Base-by-base conservation (phyloP, 495 filamentous ascomycete species). In the Cladorrhinum samala region DNA sequence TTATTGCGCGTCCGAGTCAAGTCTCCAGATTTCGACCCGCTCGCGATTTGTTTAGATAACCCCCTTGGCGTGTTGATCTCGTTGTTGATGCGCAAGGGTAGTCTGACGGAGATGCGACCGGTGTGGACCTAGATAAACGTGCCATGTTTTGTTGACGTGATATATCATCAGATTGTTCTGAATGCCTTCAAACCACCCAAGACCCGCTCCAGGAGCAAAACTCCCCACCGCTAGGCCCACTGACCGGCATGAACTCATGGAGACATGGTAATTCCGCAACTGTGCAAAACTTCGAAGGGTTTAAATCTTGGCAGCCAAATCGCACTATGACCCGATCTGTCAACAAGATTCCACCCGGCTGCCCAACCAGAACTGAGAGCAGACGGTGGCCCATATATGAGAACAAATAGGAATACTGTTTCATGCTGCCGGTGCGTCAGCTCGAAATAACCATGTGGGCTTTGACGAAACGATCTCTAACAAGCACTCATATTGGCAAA, bases 401-500 rank as follows among this genome's bases (percentile, higher is more conserved):
- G 51, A 46, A 43, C 50, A 39, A 30, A 54, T 54, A 57, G 36
- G 41, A 55, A 50, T 18, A 51, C 36, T 48, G 30, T 18, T 36
- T 21, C 43, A 18, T 23, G 30, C 20, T 27, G 37, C 42, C 43
- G 43, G 51, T 23, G 52, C 45, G 24, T 52, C 33, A 30, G 36
- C 43, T 33, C 49, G 37, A 46, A 46, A 40, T 33, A 36, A 55
- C 51, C 49, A 50, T 59, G 47, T 45, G 53, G 56, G 48, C 48
- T 40, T n/a, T 57, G 53, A 49, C 54, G 33, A 55, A 58, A 17
- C 30, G 23, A 5, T 33, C 27, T 33, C 6, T n/a, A n/a, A n/a
- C 27, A 52, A 2, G 43, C 16, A 20, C 24, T 50, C 49, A 58
- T 59, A 65, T 60, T 55, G 55, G 62, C 9, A 57, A 45, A 13